These are phyloP conservation scores for Poa annua DNA, from an alignment of 176 grass and related monocot genomes.

Conservation along the genomic window DNA sequence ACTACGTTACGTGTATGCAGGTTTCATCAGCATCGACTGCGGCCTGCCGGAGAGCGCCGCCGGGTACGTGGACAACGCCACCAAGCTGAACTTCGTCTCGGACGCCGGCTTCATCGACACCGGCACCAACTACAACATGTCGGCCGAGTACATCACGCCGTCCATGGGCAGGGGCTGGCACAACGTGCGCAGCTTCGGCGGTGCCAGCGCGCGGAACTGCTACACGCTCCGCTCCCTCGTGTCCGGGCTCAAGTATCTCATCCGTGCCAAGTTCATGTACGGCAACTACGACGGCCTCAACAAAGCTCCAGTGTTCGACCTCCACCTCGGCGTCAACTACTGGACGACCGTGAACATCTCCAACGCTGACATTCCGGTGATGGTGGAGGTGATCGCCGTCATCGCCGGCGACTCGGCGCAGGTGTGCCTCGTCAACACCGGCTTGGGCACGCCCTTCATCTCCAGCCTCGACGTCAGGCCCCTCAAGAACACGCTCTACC, in stretches of 20 bases:
- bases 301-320: constrained; percentile 43
- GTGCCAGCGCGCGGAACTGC: constrained; percentile 47
- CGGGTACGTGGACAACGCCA: constrained; percentile 39
- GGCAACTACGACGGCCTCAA: constrained; percentile 52
- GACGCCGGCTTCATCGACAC: constrained; percentile 51
- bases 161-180: not conserved
- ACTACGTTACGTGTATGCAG: constrained; percentile 20
- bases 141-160: not conserved
- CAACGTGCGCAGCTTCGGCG: constrained; percentile 61
- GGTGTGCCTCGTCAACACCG: constrained; percentile 61
- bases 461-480: constrained; percentile 62
- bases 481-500: constrained; percentile 42
- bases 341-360: constrained; percentile 55
- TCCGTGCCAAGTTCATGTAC: constrained; percentile 53
- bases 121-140: constrained; percentile 51
- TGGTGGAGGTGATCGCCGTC: constrained; percentile 39
- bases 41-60: constrained; percentile 33
- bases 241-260: constrained; percentile 46
- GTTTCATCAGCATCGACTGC: constrained; percentile 73
- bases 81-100: constrained; percentile 22
- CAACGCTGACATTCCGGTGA: not conserved
- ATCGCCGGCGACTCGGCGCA: constrained; percentile 34
- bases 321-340: constrained; percentile 62
- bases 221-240: constrained; percentile 57
- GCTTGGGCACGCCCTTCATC: constrained; percentile 67